Conservation (phyloP, 2,329 filamentous ascomycete genomes). For the Fusarium sp. region DNA sequence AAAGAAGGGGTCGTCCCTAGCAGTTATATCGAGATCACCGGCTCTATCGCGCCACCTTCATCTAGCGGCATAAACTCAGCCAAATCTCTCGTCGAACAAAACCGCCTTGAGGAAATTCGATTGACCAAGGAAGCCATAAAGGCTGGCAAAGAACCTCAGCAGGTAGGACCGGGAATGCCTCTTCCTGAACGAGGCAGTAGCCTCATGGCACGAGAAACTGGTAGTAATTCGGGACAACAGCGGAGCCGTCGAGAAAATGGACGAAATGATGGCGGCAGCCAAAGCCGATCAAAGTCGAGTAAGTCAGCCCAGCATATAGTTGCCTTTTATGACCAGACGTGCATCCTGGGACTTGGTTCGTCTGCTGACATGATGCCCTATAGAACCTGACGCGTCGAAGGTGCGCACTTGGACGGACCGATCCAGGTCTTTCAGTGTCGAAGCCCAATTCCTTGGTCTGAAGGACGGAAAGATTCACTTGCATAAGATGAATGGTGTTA, state of each 20-base stretch:
- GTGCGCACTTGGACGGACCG: conserved; percentile 95
- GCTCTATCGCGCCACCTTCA: conserved; percentile 67
- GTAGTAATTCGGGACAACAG: conserved; percentile 78
- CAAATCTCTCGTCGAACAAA: conserved; percentile 80
- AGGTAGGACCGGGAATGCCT: conserved; percentile 81
- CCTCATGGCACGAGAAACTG: conserved; percentile 74
- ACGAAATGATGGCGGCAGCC: conserved; percentile 65
- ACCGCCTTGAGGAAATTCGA: conserved; percentile 82
- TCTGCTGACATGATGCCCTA: conserved; percentile 25
- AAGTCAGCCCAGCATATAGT: conserved; percentile 53
- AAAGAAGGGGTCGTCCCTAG: conserved; percentile 96
- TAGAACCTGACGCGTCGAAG: conserved; percentile 86
- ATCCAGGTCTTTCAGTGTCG: conserved; percentile 95
- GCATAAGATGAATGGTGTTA: conserved; percentile 97
- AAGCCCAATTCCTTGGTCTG: conserved; percentile 94
- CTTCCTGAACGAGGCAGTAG: conserved; percentile 85
- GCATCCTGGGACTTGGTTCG: neutral
- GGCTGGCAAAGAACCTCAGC: conserved; percentile 66
- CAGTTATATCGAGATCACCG: conserved; percentile 93
- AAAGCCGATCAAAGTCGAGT: conserved; percentile 77
- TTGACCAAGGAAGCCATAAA: conserved; percentile 84
- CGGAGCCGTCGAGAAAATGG: conserved; percentile 78
- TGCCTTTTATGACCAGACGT: neutral
- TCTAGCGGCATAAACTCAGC: conserved; percentile 64
- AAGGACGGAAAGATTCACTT: conserved; percentile 97